Evolutionary conservation across 345 rosid species (phyloP).

Genomic region (Durio zibethinus): DNA sequence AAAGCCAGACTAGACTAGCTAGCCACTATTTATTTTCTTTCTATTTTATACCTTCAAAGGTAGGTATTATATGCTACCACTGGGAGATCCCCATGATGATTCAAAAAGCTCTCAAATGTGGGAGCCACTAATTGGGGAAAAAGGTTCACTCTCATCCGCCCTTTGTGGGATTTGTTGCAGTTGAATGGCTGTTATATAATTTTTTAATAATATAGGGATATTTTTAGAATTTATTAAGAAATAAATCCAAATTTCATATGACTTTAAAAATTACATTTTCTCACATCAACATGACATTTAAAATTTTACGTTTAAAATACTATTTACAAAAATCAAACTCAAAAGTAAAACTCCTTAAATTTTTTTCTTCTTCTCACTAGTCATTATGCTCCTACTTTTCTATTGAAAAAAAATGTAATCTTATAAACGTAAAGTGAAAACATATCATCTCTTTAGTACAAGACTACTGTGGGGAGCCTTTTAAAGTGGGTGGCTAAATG

Average conservation of each 20-base stretch:
- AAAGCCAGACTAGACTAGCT: slow-evolving; percentile 20
- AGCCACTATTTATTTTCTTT: slow-evolving; percentile 12
- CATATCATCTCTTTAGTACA: slow-evolving; percentile 24
- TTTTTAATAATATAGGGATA: neutral
- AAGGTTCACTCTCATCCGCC: neutral
- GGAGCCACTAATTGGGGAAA: slow-evolving; percentile 23
- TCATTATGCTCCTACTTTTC: neutral
- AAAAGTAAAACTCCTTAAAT: neutral
- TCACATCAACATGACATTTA: no score
- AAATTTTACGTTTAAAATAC: no score
- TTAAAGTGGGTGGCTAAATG: slow-evolving; percentile 23
- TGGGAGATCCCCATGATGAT: slow-evolving; percentile 32
- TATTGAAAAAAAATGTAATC: slow-evolving; percentile 14
- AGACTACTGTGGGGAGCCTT: slow-evolving; percentile 12
- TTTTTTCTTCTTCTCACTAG: no score
- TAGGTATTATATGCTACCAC: slow-evolving; percentile 30
- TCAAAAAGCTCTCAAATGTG: slow-evolving; percentile 25
- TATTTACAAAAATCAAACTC: no score
- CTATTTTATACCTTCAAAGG: slow-evolving; percentile 15
- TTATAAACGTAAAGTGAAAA: slow-evolving; percentile 29
- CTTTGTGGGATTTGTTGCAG: neutral
- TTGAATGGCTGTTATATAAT: no score
- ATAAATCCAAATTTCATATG: no score
- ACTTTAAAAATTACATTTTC: no score
- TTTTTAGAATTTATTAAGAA: neutral